These are phyloP conservation scores for Cryptococcus deneoformans DNA, from an alignment of 1,284 basidiomycete genomes.

Conservation along the genomic window DNA sequence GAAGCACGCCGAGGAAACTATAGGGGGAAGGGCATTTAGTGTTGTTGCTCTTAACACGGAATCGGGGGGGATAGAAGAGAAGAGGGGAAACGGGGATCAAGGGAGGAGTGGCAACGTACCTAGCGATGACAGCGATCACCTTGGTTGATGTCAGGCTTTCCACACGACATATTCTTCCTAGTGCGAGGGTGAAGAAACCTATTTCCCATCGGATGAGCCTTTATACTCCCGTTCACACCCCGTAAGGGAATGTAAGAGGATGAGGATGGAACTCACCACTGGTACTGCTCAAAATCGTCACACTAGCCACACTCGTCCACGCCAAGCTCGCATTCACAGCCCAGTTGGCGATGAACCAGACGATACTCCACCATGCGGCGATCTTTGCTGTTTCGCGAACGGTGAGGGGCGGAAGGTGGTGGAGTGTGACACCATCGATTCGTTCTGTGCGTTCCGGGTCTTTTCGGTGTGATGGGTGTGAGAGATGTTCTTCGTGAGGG, in stretches of 20 bases:
- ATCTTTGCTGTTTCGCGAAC: conserved; percentile 69
- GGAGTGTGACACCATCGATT: neutral
- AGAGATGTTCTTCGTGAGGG: neutral
- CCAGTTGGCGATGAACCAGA: conserved; percentile 95
- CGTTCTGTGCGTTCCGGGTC: neutral
- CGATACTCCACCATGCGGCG: conserved; percentile 71
- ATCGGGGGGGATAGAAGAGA: too few species aligned
- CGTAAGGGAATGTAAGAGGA: neutral
- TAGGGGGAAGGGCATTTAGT: neutral
- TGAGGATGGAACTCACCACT: conserved; percentile 48
- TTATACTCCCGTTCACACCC: neutral
- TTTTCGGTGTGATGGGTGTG: conserved; percentile 1
- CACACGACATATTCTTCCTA: conserved; percentile 80
- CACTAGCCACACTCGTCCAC: conserved; percentile 85
- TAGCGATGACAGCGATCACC: conserved; percentile 73
- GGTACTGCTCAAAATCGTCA: conserved; percentile 82
- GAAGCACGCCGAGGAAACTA: conserved; percentile 79
- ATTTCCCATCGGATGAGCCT: neutral
- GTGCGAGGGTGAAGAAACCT: conserved; percentile 92
- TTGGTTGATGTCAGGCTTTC: conserved; percentile 75
- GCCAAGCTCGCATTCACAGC: conserved; percentile 73
- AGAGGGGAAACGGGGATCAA: neutral
- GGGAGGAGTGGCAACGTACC: conserved; percentile 54
- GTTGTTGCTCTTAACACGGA: too few species aligned
- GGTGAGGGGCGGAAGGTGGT: conserved; percentile 53